A percentile compares a stretch with the other conserved stretches of the same genome.
Evolutionary conservation across 2,329 filamentous ascomycete genomes (phyloP).

Genomic region (Diplodia seriata): DNA sequence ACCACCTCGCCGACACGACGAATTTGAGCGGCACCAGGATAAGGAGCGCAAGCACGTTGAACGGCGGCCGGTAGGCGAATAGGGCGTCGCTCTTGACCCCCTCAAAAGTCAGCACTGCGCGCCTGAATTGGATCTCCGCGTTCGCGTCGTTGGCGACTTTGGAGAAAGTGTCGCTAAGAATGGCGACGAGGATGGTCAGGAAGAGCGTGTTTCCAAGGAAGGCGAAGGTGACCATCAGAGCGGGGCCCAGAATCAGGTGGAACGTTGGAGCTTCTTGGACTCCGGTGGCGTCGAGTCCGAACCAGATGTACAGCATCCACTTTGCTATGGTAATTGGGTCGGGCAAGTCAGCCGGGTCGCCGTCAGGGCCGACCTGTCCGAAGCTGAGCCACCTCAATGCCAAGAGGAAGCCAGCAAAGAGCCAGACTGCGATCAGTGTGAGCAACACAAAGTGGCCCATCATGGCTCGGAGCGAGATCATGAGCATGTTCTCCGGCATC

Average conservation of each 20-base stretch:
- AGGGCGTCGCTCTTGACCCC: slow-evolving; percentile 85
- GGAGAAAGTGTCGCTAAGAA: slow-evolving; percentile 83
- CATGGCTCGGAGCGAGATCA: slow-evolving; percentile 82
- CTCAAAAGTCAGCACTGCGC: slow-evolving; percentile 81
- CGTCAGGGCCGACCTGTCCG: slow-evolving; percentile 37
- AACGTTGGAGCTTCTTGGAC: slow-evolving; percentile 69
- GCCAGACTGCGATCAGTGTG: slow-evolving; percentile 78
- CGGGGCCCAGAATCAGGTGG: slow-evolving; percentile 79
- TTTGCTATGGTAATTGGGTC: slow-evolving; percentile 72
- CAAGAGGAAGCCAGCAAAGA: slow-evolving; percentile 80
- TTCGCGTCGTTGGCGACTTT: slow-evolving; percentile 78
- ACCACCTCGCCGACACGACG: slow-evolving; percentile 80
- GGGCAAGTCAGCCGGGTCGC: slow-evolving; percentile 18
- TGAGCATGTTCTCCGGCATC: slow-evolving; percentile 83
- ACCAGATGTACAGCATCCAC: slow-evolving; percentile 96
- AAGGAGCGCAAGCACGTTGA: slow-evolving; percentile 80
- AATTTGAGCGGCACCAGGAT: slow-evolving; percentile 79
- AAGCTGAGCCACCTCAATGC: slow-evolving; percentile 77
- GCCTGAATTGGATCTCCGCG: slow-evolving; percentile 83
- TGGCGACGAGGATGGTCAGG: slow-evolving; percentile 86
- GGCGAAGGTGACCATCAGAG: slow-evolving; percentile 81
- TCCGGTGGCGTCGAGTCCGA: slow-evolving; percentile 75
- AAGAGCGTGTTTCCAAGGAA: slow-evolving; percentile 88
- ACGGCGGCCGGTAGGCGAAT: slow-evolving; percentile 82
- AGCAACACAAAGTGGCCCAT: slow-evolving; percentile 84